A percentile compares a stretch with the other conserved stretches of the same genome.
Evolutionary conservation across 2,329 filamentous ascomycete genomes (phyloP).

Genomic region (Xenosphaeropsis pyriputrescens): DNA sequence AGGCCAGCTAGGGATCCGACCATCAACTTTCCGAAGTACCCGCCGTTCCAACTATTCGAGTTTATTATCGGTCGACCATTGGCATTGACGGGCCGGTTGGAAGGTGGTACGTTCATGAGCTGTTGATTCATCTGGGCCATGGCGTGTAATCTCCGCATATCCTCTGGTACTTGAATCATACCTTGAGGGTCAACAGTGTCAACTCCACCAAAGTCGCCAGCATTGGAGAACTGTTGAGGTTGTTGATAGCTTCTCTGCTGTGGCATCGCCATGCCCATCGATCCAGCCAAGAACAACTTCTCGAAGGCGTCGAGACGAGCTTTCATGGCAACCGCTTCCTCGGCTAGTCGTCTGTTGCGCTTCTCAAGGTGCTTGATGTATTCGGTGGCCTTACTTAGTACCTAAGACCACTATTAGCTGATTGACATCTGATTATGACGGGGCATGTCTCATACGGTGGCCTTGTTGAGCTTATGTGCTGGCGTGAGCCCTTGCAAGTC

Average conservation of each 20-base stretch:
- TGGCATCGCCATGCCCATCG: neutral
- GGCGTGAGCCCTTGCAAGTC: conserved; percentile 74
- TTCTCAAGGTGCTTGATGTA: conserved; percentile 93
- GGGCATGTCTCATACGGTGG: neutral
- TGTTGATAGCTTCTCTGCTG: conserved; percentile 14
- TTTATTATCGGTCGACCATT: conserved; percentile 26
- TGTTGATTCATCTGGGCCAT: conserved; percentile 14
- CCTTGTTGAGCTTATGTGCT: conserved; percentile 92
- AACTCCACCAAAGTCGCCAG: too few relatives aligned
- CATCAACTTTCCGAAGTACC: conserved; percentile 68
- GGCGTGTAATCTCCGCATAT: conserved; percentile 30
- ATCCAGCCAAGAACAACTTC: neutral
- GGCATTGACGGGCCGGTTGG: conserved; percentile 38
- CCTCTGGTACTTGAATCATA: conserved; percentile 51
- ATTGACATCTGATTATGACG: neutral
- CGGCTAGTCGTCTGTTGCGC: conserved; percentile 65
- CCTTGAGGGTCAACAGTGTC: conserved; percentile 27
- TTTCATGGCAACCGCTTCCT: conserved; percentile 72
- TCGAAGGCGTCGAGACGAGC: conserved; percentile 60
- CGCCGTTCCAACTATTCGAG: conserved; percentile 20
- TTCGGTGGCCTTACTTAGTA: conserved; percentile 88
- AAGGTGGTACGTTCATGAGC: conserved; percentile 14
- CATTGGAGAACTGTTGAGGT: conserved; percentile 3
- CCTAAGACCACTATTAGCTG: neutral
- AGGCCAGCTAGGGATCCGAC: conserved; percentile 81